These are phyloP conservation scores for Seiridium unicorne DNA, from an alignment of 2,329 filamentous ascomycete genomes.

Conservation along the genomic window DNA sequence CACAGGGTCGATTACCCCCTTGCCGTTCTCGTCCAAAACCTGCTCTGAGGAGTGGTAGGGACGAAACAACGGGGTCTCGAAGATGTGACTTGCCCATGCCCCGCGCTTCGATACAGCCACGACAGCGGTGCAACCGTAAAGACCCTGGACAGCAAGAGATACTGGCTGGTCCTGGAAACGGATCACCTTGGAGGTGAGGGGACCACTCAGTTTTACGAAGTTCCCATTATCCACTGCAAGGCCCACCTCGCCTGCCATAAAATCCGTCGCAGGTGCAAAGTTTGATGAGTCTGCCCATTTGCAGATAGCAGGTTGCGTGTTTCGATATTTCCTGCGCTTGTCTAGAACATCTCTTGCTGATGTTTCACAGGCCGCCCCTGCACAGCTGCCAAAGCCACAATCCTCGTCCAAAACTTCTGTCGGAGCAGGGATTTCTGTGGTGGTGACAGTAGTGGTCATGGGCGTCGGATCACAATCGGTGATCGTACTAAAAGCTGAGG, in stretches of 20 bases:
- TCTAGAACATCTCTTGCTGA: neutral
- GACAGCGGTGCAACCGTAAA: neutral
- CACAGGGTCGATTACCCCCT: neutral
- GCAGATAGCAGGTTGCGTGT: too few relatives aligned
- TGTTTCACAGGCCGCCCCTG: neutral
- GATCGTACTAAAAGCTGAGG: neutral
- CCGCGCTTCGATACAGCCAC: neutral
- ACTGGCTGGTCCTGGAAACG: neutral
- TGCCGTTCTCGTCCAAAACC: too few relatives aligned
- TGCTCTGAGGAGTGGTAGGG: too few relatives aligned
- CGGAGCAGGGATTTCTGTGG: neutral
- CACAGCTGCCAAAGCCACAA: neutral
- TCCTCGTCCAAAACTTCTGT: neutral
- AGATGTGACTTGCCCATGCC: constrained; percentile 1
- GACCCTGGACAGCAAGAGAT: neutral
- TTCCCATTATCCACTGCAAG: neutral
- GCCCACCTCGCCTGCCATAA: neutral
- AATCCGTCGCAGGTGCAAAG: neutral
- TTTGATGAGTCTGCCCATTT: neutral
- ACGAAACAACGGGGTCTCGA: neutral
- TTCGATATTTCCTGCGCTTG: too few relatives aligned
- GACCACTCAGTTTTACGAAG: neutral
- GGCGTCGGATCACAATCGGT: neutral
- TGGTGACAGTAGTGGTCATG: neutral
- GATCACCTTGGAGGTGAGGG: neutral